Evolutionary conservation across 2,329 filamentous ascomycete genomes (phyloP).

Genomic region (Colletotrichum liaoningense): DNA sequence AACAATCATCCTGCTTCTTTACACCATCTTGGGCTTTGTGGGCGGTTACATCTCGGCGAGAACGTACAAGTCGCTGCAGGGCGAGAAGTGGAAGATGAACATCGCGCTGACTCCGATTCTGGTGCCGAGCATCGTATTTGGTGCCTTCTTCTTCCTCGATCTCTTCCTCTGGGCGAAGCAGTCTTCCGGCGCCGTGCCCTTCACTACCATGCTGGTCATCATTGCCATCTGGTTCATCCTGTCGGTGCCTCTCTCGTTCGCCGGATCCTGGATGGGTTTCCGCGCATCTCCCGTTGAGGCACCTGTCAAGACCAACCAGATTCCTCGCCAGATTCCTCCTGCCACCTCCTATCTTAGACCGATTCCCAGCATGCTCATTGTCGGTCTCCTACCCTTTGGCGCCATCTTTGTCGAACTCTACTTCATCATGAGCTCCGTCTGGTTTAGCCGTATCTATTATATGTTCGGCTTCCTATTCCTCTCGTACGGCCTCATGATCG

Average conservation of each 20-base stretch:
- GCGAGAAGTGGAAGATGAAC: constrained; percentile 94
- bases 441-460: constrained; percentile 99
- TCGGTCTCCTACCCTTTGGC: constrained; percentile 92
- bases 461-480: constrained; percentile 99
- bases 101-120: constrained; percentile 88
- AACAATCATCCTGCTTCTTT: constrained; percentile 92
- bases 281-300: constrained; percentile 77
- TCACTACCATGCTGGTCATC: constrained; percentile 95
- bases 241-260: constrained; percentile 89
- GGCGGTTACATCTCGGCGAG: constrained; percentile 91
- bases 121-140: constrained; percentile 88
- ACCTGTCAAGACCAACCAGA: constrained; percentile 96
- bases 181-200: constrained; percentile 93
- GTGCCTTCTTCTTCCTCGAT: constrained; percentile 91
- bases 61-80: constrained; percentile 94
- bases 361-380: constrained; percentile 89
- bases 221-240: constrained; percentile 97
- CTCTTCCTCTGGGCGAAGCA: constrained; percentile 95
- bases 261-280: constrained; percentile 94
- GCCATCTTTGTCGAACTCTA: constrained; percentile 99
- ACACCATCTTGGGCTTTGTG: constrained; percentile 91
- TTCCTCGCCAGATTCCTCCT: constrained; percentile 94
- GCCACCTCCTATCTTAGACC: constrained; percentile 85
- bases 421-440: constrained; percentile 99
- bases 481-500: constrained; percentile 97